These are phyloP conservation scores for Phialemoniopsis sp. DNA, from an alignment of 2,329 filamentous ascomycete species.

Conservation along the genomic window DNA sequence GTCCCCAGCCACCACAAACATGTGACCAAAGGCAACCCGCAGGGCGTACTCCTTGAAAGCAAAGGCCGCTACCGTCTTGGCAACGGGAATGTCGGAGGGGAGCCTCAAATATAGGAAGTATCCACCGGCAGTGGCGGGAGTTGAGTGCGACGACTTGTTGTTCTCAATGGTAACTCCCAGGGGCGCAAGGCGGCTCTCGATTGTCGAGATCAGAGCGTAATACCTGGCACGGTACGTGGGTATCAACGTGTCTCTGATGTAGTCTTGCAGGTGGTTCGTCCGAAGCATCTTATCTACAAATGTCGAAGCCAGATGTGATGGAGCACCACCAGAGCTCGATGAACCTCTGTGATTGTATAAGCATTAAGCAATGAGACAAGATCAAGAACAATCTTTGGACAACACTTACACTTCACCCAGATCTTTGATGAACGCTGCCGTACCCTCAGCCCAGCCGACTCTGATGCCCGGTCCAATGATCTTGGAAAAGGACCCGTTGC, in stretches of 20 bases:
- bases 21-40: conserved; percentile 48
- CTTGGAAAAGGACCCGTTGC: conserved; percentile 67
- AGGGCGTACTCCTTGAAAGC: conserved; percentile 50
- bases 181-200: conserved; percentile 13
- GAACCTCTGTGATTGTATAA: conserved; percentile 8
- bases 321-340: conserved; percentile 21
- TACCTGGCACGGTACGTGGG: conserved; percentile 44
- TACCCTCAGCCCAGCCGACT: conserved; percentile 61
- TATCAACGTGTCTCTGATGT: conserved; percentile 47
- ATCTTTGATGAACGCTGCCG: conserved; percentile 50
- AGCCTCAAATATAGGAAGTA: conserved; percentile 64
- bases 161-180: conserved; percentile 12
- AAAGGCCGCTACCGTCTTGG: conserved; percentile 39
- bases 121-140: conserved; percentile 40
- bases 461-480: conserved; percentile 58
- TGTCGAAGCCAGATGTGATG: conserved; percentile 18
- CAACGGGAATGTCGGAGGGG: conserved; percentile 29
- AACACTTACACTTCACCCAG: conserved; percentile 52
- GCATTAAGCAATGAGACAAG: too few relatives aligned
- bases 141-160: conserved; percentile 1
- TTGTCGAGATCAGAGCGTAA: conserved; percentile 11
- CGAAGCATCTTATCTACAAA: conserved; percentile 44
- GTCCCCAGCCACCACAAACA: conserved; percentile 44
- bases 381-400: too few relatives aligned
- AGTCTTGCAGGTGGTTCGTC: conserved; percentile 44